phyloP scores from a whole-genome alignment of 805 yeast genomes.

The Candida koratica region DNA sequence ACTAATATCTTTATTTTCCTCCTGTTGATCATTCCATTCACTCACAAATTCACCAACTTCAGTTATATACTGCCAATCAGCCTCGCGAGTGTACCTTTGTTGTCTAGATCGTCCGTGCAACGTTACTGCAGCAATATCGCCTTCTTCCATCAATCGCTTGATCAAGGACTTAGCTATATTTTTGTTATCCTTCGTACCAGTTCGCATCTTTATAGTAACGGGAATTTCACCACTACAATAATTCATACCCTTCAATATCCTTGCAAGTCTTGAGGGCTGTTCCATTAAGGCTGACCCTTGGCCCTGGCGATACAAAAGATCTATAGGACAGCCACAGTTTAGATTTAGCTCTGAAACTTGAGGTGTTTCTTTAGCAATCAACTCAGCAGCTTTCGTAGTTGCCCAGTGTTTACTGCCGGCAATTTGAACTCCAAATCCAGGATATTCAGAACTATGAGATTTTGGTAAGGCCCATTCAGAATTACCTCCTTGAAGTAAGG shows the following conservation, averaged over 20 bases:
- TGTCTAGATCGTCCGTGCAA: constrained; percentile 95
- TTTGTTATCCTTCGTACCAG: constrained; percentile 80
- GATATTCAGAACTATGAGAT: constrained; percentile 76
- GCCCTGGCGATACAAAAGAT: constrained; percentile 87
- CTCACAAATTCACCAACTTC: constrained; percentile 68
- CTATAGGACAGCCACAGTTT: constrained; percentile 98
- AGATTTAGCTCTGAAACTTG: constrained; percentile 79
- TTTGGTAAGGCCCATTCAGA: constrained; percentile 97
- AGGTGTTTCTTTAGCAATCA: constrained; percentile 53
- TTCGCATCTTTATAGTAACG: constrained; percentile 85
- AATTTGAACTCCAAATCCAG: constrained; percentile 90
- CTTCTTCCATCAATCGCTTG: constrained; percentile 65
- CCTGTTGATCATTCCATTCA: constrained; percentile 50
- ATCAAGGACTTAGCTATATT: constrained; percentile 85
- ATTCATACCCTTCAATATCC: constrained; percentile 85
- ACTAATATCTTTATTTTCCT: constrained; percentile 55
- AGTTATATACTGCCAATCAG: constrained; percentile 88
- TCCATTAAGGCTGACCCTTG: constrained; percentile 94
- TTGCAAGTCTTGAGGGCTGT: constrained; percentile 73
- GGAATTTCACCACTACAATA: constrained; percentile 88
- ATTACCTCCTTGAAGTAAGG: constrained; percentile 83
- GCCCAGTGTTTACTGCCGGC: constrained; percentile 93
- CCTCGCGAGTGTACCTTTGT: constrained; percentile 86
- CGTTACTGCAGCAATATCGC: constrained; percentile 86
- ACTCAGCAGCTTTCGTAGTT: constrained; percentile 89